These are phyloP conservation scores for Urtica urens DNA, from an alignment of 306 rosid species.

Conservation along the genomic window DNA sequence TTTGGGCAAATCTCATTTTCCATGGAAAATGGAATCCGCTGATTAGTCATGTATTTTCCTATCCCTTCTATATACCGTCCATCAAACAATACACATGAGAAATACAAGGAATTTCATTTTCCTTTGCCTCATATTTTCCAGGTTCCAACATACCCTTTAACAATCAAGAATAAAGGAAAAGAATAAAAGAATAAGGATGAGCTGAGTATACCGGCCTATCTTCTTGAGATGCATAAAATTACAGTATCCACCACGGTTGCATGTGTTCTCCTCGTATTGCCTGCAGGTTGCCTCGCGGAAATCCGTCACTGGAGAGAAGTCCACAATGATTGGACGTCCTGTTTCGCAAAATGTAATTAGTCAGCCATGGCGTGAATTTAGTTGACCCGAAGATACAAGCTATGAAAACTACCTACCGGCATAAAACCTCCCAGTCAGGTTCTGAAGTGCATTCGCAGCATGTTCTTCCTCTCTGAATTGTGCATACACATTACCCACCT, in stretches of 20 bases:
- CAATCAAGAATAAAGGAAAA: neutral
- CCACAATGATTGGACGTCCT: slow-evolving; percentile 33
- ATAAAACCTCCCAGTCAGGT: slow-evolving; percentile 49
- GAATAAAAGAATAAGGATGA: neutral
- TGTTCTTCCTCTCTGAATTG: slow-evolving; percentile 35
- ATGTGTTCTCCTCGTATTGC: slow-evolving; percentile 29
- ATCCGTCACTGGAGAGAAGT: slow-evolving; percentile 36
- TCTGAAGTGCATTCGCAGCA: slow-evolving; percentile 35
- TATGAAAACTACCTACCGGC: slow-evolving; percentile 18
- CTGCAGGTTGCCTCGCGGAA: slow-evolving; percentile 37
- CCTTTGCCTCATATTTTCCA: no score
- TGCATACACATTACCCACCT: slow-evolving; percentile 32
- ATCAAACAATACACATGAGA: no score
- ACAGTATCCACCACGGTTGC: slow-evolving; percentile 35
- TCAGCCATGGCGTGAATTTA: neutral
- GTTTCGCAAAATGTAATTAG: neutral
- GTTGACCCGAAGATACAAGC: neutral
- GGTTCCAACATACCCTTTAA: no score
- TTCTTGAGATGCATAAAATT: slow-evolving; percentile 40
- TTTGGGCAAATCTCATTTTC: no score
- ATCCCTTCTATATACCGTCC: no score
- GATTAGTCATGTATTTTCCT: no score
- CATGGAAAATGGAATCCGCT: no score
- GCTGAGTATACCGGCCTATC: slow-evolving; percentile 24
- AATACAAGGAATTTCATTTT: no score